phyloP scores from a whole-genome alignment of 345 rosid genomes.

The Abelmoschus esculentus region DNA sequence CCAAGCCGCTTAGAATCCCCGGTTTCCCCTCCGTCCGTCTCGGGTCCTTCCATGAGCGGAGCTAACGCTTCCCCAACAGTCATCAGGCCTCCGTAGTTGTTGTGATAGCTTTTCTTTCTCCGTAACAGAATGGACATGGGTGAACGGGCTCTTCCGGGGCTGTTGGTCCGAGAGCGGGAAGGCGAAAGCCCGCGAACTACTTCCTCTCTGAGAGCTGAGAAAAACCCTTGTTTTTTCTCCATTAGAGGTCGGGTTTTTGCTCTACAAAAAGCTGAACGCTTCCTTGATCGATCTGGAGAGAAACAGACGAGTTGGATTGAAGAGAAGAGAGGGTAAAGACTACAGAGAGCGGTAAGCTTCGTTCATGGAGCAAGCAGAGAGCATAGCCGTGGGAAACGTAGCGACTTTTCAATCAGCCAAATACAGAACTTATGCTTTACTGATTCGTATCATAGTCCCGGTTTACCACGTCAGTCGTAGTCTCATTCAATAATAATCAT shows the following conservation, averaged over 20 bases:
- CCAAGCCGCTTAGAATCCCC: conserved; percentile 49
- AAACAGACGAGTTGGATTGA: not conserved
- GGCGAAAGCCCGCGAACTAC: conserved; percentile 84
- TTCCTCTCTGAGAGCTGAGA: conserved; percentile 78
- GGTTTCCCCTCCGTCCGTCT: conserved; percentile 57
- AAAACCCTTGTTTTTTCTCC: conserved; percentile 90
- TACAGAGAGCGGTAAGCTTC: not conserved
- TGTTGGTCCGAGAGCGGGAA: conserved; percentile 54
- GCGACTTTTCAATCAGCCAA: not conserved
- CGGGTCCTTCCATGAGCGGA: conserved; percentile 89
- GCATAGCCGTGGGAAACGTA: not conserved
- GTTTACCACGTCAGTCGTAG: no score
- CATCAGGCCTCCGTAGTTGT: not conserved
- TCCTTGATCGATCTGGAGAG: not conserved
- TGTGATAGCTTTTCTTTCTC: conserved; percentile 33
- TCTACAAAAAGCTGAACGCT: not conserved
- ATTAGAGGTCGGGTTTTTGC: conserved; percentile 18
- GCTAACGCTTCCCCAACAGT: conserved; percentile 39
- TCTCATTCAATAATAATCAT: no score
- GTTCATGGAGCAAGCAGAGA: conserved; percentile 5
- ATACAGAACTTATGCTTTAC: no score
- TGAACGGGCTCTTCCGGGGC: conserved; percentile 53
- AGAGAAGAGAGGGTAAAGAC: not conserved
- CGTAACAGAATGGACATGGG: conserved; percentile 44
- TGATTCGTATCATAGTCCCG: no score